Conservation (phyloP, 2,329 filamentous ascomycete species). For the Penicillium hordei region DNA sequence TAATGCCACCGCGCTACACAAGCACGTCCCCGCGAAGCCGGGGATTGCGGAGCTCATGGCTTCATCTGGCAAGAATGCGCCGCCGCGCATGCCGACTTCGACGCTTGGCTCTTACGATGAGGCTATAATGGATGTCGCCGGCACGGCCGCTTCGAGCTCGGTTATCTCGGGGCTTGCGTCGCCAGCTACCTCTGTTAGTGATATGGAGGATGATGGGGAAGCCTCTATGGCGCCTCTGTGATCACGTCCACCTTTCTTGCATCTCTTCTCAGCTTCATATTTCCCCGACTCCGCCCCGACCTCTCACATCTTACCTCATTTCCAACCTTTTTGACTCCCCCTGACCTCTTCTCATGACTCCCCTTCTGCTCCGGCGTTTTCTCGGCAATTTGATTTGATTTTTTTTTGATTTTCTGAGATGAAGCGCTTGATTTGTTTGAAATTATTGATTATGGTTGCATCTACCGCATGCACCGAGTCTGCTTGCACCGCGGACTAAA, state of each 20-base stretch:
- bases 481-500: not conserved
- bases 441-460: constrained; percentile 5
- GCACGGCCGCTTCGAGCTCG: constrained; percentile 32
- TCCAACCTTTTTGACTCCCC: not conserved
- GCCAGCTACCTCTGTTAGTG: constrained; percentile 39
- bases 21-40: constrained; percentile 70
- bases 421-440: constrained; percentile 10
- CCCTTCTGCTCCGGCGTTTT: constrained; percentile 12
- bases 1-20: constrained; percentile 67
- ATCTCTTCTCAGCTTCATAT: not conserved
- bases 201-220: constrained; percentile 34
- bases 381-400: not conserved
- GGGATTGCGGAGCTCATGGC: constrained; percentile 52
- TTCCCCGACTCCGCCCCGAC: not conserved
- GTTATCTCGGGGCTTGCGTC: constrained; percentile 40
- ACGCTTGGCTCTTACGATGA: constrained; percentile 26
- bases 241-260: not conserved
- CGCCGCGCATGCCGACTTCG: constrained; percentile 18
- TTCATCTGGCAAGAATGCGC: constrained; percentile 26
- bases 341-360: constrained; percentile 6
- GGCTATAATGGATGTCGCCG: constrained; percentile 27
- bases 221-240: constrained; percentile 17
- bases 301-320: not conserved
- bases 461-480: not conserved
- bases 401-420: constrained; percentile 2